Percentiles rank a stretch among this genome's conserved stretches.
Conservation (phyloP, 2,329 filamentous ascomycete species). For the Myrmaecium sp. region DNA sequence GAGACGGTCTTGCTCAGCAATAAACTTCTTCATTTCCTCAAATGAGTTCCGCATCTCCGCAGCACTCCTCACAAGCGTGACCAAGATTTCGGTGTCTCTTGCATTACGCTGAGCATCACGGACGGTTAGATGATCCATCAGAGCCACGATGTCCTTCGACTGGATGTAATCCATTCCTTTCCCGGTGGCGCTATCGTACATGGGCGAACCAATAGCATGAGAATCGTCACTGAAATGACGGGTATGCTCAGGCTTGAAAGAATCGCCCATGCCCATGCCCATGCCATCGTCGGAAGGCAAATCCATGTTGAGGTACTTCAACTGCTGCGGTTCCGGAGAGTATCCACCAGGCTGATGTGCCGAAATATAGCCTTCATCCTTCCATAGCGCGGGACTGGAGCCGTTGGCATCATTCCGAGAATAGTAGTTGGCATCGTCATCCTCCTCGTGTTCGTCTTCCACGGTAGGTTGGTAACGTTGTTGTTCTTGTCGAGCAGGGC, state of each 20-base stretch:
- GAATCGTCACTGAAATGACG: conserved; percentile 77
- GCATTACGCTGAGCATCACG: conserved; percentile 93
- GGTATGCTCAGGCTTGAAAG: conserved; percentile 31
- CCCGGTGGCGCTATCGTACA: conserved; percentile 82
- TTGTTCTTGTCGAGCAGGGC: conserved; percentile 10
- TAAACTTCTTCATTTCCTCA: conserved; percentile 83
- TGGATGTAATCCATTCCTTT: conserved; percentile 81
- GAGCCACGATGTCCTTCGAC: conserved; percentile 85
- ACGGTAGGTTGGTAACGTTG: conserved; percentile 19
- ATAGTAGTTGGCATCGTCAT: conserved; percentile 9
- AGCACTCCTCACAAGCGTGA: conserved; percentile 82
- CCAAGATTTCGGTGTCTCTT: conserved; percentile 87
- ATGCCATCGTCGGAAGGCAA: conserved; percentile 29
- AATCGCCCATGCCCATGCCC: conserved; percentile 23
- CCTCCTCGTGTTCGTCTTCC: conserved; percentile 21
- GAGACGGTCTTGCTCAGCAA: conserved; percentile 76
- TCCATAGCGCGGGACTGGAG: conserved; percentile 38
- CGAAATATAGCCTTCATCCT: conserved; percentile 83
- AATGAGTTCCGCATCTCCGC: conserved; percentile 96
- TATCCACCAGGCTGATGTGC: conserved; percentile 41
- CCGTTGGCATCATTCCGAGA: conserved; percentile 7
- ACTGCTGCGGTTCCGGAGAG: conserved; percentile 24
- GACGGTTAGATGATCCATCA: conserved; percentile 98
- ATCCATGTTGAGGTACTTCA: conserved; percentile 18
- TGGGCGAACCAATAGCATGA: conserved; percentile 72